Conservation (phyloP, 2,329 filamentous ascomycete genomes). For the Exophiala alcalophila region DNA sequence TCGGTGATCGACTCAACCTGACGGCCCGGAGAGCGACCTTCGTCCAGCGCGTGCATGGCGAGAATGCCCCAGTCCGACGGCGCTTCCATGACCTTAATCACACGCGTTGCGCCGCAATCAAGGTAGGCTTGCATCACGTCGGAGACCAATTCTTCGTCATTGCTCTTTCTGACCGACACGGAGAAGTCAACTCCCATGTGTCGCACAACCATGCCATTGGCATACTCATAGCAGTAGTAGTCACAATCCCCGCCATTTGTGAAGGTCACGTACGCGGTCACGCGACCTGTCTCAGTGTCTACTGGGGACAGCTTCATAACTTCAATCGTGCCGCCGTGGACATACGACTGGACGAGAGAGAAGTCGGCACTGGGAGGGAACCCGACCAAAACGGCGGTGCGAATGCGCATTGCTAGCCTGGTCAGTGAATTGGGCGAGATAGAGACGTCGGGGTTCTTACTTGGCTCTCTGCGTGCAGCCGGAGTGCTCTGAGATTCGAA, state of each 20-base stretch:
- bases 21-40: conserved; percentile 35
- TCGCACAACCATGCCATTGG: conserved; percentile 39
- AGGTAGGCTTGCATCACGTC: conserved; percentile 42
- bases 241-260: conserved; percentile 36
- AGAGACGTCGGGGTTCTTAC: conserved; percentile 7
- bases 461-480: conserved; percentile 30
- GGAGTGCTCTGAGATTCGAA: conserved; percentile 37
- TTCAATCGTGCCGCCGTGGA: conserved; percentile 42
- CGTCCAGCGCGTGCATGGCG: conserved; percentile 40
- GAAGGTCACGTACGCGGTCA: conserved; percentile 38
- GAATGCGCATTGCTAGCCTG: conserved; percentile 23
- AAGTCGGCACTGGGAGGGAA: conserved; percentile 36
- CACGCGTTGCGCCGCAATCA: conserved; percentile 44
- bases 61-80: conserved; percentile 41
- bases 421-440: conserved; percentile 3
- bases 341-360: conserved; percentile 37
- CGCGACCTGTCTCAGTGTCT: conserved; percentile 13
- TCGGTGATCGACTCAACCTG: conserved; percentile 47
- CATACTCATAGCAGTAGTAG: conserved; percentile 37
- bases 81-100: conserved; percentile 44
- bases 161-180: conserved; percentile 40
- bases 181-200: conserved; percentile 31
- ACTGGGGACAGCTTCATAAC: conserved; percentile 28
- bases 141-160: conserved; percentile 41
- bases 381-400: conserved; percentile 37